Evolutionary conservation across 2,329 filamentous ascomycete species (phyloP).

Genomic region (Hymenoscyphus salicellus): DNA sequence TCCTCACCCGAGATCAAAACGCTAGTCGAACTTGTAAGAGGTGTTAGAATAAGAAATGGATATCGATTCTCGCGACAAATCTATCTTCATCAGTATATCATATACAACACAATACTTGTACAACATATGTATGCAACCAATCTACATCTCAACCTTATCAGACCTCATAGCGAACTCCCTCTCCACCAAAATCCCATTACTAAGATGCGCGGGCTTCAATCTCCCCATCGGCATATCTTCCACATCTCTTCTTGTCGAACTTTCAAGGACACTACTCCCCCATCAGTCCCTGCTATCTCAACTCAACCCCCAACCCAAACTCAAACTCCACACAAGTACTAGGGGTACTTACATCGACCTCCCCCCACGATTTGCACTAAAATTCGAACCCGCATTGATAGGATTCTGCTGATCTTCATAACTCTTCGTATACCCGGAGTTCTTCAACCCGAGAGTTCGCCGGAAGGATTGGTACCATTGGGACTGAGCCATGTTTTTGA

Average conservation of each 20-base stretch:
- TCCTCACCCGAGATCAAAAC: no score
- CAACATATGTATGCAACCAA: neutral
- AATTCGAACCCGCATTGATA: neutral
- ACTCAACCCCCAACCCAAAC: no score
- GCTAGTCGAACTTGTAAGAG: no score
- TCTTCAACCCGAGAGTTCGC: neutral
- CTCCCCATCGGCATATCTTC: neutral
- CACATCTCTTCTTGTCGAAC: neutral
- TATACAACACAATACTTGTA: neutral
- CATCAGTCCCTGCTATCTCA: no score
- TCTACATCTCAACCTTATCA: neutral
- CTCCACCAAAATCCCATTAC: neutral
- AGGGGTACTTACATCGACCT: neutral
- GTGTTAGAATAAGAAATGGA: no score
- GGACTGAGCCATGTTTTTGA: slow-evolving; percentile 16
- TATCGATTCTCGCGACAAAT: no score
- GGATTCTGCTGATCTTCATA: neutral
- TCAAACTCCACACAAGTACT: no score
- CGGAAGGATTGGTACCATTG: neutral
- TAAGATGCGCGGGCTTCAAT: neutral
- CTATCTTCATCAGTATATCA: no score
- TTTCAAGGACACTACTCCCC: neutral
- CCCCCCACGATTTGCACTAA: neutral
- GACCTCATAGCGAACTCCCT: neutral
- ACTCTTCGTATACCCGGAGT: neutral